Conservation (phyloP, 345 rosid genomes). For the Cardamine chenopodiifolia region DNA sequence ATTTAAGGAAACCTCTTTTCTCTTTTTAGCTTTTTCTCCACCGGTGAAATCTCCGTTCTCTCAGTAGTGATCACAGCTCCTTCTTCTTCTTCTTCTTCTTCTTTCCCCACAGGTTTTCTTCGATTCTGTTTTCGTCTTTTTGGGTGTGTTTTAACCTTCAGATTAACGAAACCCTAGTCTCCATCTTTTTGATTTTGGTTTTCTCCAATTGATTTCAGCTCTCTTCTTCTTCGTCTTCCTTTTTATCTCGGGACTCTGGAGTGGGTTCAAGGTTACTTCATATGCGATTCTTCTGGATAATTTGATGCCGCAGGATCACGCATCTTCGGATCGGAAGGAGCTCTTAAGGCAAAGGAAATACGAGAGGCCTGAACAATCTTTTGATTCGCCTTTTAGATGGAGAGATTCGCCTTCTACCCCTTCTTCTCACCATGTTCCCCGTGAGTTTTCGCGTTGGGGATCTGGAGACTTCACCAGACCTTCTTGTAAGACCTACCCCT, state of each 20-base stretch:
- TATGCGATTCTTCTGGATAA: constrained; percentile 52
- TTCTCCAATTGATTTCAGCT: constrained; percentile 23
- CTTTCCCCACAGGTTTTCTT: constrained; percentile 26
- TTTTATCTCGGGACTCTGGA: constrained; percentile 22
- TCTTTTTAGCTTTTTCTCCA: constrained; percentile 25
- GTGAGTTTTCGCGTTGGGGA: constrained; percentile 66
- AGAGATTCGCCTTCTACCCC: constrained; percentile 57
- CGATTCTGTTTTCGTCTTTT: constrained; percentile 15
- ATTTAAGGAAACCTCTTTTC: constrained; percentile 27
- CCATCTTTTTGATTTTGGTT: constrained; percentile 14
- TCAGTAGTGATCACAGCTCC: constrained; percentile 33
- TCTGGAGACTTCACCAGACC: constrained; percentile 79
- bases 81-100: constrained; percentile 7
- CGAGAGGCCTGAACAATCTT: constrained; percentile 67
- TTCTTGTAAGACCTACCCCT: constrained; percentile 53
- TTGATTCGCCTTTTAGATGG: constrained; percentile 71
- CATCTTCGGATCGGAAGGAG: constrained; percentile 91
- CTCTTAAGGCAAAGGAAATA: constrained; percentile 82
- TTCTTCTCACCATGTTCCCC: constrained; percentile 53
- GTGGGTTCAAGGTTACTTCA: constrained; percentile 29
- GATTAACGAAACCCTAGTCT: constrained; percentile 39
- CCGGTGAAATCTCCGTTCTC: constrained; percentile 34
- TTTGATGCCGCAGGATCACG: constrained; percentile 96
- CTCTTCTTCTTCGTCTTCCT: not conserved
- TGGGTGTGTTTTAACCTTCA: constrained; percentile 11